Percentiles rank a stretch among this genome's conserved stretches.
phyloP scores from a whole-genome alignment of 176 grass and related monocot genomes.

The Stipa capillata region DNA sequence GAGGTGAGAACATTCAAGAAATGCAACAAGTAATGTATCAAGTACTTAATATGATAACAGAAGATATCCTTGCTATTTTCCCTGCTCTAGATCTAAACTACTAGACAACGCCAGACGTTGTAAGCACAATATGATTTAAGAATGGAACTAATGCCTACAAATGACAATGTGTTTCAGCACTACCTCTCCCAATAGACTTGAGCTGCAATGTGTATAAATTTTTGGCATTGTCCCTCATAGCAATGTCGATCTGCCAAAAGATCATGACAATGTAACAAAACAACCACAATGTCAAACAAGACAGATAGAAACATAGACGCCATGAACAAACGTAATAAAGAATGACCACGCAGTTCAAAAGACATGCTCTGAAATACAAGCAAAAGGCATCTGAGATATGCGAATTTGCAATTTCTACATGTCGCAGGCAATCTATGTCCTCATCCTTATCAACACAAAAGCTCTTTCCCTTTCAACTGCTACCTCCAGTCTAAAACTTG shows the following conservation, averaged over 20 bases:
- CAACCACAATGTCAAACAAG: slow-evolving; percentile 11
- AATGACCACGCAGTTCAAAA: not conserved
- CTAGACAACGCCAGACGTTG: slow-evolving; percentile 2
- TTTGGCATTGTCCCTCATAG: slow-evolving; percentile 96
- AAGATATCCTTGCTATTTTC: not conserved
- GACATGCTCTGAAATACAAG: not conserved
- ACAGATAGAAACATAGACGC: not conserved
- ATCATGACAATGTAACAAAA: slow-evolving; percentile 11
- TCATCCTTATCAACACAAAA: slow-evolving; percentile 1
- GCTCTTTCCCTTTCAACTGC: not conserved
- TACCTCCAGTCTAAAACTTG: not conserved
- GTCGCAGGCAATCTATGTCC: not conserved
- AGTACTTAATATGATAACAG: slow-evolving; percentile 14
- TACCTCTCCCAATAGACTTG: slow-evolving; percentile 81
- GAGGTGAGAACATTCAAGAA: not conserved
- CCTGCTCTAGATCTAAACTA: slow-evolving; percentile 16
- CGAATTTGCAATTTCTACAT: not conserved
- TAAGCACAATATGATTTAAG: not conserved
- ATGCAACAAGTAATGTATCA: slow-evolving; percentile 3
- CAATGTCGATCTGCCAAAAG: slow-evolving; percentile 78
- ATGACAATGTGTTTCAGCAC: slow-evolving; percentile 5
- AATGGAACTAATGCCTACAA: slow-evolving; percentile 15
- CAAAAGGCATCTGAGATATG: not conserved
- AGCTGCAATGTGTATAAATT: slow-evolving; percentile 75
- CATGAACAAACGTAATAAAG: slow-evolving; percentile 3